Base-by-base conservation (phyloP, 352 stramenopile species). In the Pythium aristosporum region DNA sequence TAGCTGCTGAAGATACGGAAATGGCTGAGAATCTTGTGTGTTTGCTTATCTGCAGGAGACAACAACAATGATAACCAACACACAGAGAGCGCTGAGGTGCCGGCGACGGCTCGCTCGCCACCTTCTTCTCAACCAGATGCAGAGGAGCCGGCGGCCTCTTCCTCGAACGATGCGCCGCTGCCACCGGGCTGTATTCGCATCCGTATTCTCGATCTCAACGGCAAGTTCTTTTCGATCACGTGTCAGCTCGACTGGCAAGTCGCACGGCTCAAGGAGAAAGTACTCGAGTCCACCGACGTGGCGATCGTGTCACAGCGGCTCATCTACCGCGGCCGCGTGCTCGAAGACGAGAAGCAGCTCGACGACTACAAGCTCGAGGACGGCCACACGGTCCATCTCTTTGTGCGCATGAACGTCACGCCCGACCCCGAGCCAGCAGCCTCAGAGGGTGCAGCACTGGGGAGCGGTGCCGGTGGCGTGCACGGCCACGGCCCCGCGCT, bases 301-400 rank as follows among this genome's bases (percentile, higher is more conserved):
- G 67, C 81, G 0, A 67, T 90, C 3, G 36, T 75, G 12, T 79
- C 83, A 11, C 92, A 98, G 75, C 77, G 91, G 25, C 80, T 98
- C 37, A 98, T 98, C 62, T 98, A 97, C 63, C 80, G 91, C 23
- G 92, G 92, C 28, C 87, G 88, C 34, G 87, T 96, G 49, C 77
- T 98, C 3, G 87, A 94, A 32, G 91, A 97, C 57, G 82, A 88
- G 4, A 66, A 81, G 36, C 51, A 71, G 5, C 73, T 98, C 8
- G 73, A 68, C 9, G 78, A 81, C 20, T 97, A 97, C 71, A 95
- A 96, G 49, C 80, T 98, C 5, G 91, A 97, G 59, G 80, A 96
- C 42, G 91, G 90, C 10, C 89, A 97, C 63, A 97, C 87, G 10
- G 80, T 98, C 44, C 92, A 98, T 66, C 72, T 97, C 61, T 96